Evolutionary conservation across 352 stramenopile species (phyloP), one percentile per base, ranked within the genome.

Genomic region (Pythium chondricola): DNA sequence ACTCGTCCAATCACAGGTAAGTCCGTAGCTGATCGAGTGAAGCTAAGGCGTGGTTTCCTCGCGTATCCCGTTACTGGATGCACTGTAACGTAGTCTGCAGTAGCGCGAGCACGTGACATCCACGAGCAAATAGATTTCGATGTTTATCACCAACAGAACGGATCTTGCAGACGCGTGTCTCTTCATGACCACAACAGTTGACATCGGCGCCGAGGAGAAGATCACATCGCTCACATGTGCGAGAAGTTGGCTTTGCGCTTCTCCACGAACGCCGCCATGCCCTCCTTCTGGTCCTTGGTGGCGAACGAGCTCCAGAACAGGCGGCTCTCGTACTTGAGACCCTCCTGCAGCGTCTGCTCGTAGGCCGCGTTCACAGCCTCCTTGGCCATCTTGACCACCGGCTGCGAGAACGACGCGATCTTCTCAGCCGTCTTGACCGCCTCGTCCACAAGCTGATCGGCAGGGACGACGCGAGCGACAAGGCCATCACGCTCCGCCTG

Each of bases 261-360:
- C 62, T 97, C 91, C 9, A 98, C 82, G 56, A 99, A 99, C 11
- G 97, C 97, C 16, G 75, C 65, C 96, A 99, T 99, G 46, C 97
- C 96, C 56, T 98, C 88, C 64, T 93, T 92, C 65, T 93, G 77
- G 70, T 93, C 80, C 65, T 89, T 84, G 6, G 93, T 98, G 16
- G 95, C 95, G 75, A 99, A 99, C 42, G 96, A 94, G 54, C 88
- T 92, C 82, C 98, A 98, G 71, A 99, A 99, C 26, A 99, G 86
- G 45, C 96, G 90, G 55, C 95, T 90, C 73, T 99, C 96, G 56
- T 96, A 98, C 56, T 96, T 91, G 50, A 98, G 63, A 26, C 95
- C 96, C 58, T 99, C 94, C 56, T 95, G 75, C 43, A 98, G 69
- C 39, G 81, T 81, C 61, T 97, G 83, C 67, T 99, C 95, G 65